A percentile compares a stretch with the other conserved stretches of the same genome.
phyloP scores from a whole-genome alignment of 352 stramenopile species.

The Pythium sp. region DNA sequence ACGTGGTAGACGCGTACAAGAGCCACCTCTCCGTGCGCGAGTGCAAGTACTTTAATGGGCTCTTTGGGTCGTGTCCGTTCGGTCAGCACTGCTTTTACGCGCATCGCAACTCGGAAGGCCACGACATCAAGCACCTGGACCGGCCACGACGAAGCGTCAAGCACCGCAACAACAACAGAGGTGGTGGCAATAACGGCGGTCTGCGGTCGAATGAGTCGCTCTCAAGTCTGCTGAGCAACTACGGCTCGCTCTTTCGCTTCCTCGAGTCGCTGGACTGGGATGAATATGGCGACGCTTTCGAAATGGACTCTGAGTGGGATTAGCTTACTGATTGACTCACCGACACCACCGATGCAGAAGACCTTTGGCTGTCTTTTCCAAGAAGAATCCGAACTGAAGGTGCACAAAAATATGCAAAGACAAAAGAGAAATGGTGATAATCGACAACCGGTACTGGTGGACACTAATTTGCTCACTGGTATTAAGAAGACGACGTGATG shows the following conservation, averaged over 20 bases:
- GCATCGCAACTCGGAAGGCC: slow-evolving; percentile 51
- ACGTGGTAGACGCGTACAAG: slow-evolving; percentile 70
- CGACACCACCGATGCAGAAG: neutral
- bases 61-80: slow-evolving; percentile 68
- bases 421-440: neutral
- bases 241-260: slow-evolving; percentile 64
- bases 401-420: too few relatives aligned
- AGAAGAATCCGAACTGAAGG: too few relatives aligned
- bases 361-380: neutral
- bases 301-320: slow-evolving; percentile 6
- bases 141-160: slow-evolving; percentile 23
- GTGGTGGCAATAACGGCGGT: slow-evolving; percentile 6
- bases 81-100: slow-evolving; percentile 77
- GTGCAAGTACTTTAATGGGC: slow-evolving; percentile 80
- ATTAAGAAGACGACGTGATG: neutral
- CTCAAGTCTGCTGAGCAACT: slow-evolving; percentile 51
- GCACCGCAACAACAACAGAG: slow-evolving; percentile 11
- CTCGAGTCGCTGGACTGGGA: slow-evolving; percentile 63
- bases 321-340: neutral
- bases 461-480: neutral
- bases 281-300: slow-evolving; percentile 28
- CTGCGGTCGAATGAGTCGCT: slow-evolving; percentile 22
- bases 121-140: slow-evolving; percentile 70
- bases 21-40: slow-evolving; percentile 65
- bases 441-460: neutral